phyloP scores from a whole-genome alignment of 805 yeast genomes.

The Cyberlindnera xylosilytica region DNA sequence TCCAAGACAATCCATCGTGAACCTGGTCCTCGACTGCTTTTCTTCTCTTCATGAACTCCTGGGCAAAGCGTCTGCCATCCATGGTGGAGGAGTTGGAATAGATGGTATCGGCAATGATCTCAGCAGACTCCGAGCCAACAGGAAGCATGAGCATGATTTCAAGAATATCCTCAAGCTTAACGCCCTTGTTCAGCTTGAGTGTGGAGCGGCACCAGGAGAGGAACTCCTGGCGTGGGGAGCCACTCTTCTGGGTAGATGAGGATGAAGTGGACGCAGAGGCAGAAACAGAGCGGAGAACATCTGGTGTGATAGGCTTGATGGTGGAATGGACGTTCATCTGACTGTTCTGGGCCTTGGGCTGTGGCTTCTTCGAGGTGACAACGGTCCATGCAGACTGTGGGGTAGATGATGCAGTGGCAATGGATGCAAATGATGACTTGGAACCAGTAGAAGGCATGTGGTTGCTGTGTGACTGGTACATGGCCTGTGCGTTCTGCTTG shows the following conservation, averaged over 20 bases:
- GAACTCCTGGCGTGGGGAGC: constrained; percentile 56
- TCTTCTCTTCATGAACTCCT: constrained; percentile 80
- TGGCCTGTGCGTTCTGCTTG: constrained; percentile 11
- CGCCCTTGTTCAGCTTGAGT: constrained; percentile 67
- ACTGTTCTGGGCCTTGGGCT: constrained; percentile 3
- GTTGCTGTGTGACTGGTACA: constrained; percentile 9
- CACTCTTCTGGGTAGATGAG: constrained; percentile 10
- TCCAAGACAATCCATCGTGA: constrained; percentile 62
- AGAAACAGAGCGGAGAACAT: constrained; percentile 37
- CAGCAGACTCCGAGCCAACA: constrained; percentile 66
- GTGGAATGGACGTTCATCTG: constrained; percentile 15
- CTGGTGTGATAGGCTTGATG: constrained; percentile 28
- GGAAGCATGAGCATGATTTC: constrained; percentile 82
- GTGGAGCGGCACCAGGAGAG: constrained; percentile 69
- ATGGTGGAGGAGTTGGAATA: constrained; percentile 83
- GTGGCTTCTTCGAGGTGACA: constrained; percentile 26
- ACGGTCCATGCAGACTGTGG: constrained; percentile 38
- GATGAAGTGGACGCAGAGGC: constrained; percentile 20
- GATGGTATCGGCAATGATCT: constrained; percentile 88
- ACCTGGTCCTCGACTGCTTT: constrained; percentile 59
- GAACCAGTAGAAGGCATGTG: constrained; percentile 1
- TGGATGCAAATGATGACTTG: constrained; percentile 24
- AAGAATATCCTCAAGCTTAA: constrained; percentile 73
- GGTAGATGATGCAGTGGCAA: constrained; percentile 16
- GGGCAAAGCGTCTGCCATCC: constrained; percentile 94